Base-by-base conservation (phyloP, 2,329 filamentous ascomycete species). In the Cercospora canescens region DNA sequence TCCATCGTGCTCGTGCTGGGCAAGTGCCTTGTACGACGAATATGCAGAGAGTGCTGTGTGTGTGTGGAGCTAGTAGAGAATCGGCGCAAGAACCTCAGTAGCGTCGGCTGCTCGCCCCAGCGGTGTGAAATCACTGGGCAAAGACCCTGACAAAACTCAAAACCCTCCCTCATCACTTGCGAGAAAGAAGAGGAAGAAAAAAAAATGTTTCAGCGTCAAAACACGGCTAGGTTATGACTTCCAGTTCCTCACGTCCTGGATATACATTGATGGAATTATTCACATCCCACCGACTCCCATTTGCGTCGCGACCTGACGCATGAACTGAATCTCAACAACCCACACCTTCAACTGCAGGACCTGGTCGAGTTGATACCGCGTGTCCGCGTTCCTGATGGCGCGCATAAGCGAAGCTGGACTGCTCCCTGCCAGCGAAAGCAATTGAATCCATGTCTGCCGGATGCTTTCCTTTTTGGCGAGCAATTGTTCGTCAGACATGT, bases 51-150 rank as follows among this genome's bases (percentile, higher is more conserved):
- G 30, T 48, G 41, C 41, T 48, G 41, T 48, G 14, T 41, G 60
- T 41, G 50, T 55, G 60, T 62, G 60, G 37, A 60, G 60, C 60
- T 62, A 62, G 60, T 54, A 56, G 28, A 62, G 50, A 56, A 62
- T 55, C 48, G 45, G 50, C 28, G 28, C 52, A 35, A 35, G 52
- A 56, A 56, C 28, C 28, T 56, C 52, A n/a, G 16, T 56, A 56
- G 52, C 52, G 52, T 35, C 52, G 52, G 52, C 30, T 32, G 52
- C 26, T 32, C 18, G n/a, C 30, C 52, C n/a, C 26, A 32, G 52
- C 26, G 28, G 52, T 56, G 52, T 56, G 52, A 28, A 52, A 52
- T 52, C 45, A 30, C 45, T 56, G 28, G 32, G 28, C 30, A 2
- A 21, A 16, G 52, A 56, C 28, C 32, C 32, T 35, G 52, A 56